phyloP scores from a whole-genome alignment of 129 eudicot genomes.

The Deinandra increscens region DNA sequence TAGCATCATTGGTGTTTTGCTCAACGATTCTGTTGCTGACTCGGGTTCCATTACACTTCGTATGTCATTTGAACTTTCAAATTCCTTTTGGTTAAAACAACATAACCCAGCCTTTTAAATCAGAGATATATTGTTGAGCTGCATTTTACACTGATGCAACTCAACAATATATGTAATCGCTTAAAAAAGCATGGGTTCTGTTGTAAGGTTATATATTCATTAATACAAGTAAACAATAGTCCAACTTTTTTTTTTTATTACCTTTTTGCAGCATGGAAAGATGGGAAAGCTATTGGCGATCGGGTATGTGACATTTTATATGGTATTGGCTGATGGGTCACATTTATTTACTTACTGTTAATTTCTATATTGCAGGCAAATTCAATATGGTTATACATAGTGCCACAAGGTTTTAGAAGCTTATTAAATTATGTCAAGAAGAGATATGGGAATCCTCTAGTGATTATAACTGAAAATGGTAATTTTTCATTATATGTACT shows the following conservation, averaged over 20 bases:
- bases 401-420: constrained; percentile 86
- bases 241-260: too few species aligned
- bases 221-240: not conserved
- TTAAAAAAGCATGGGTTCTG: not conserved
- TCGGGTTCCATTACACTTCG: constrained; percentile 69
- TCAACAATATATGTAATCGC: not conserved
- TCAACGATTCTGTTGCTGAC: constrained; percentile 67
- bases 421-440: constrained; percentile 67
- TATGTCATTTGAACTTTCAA: constrained; percentile 36
- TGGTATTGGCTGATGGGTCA: not conserved
- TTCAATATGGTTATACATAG: constrained; percentile 92
- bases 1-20: constrained; percentile 51
- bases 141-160: not conserved
- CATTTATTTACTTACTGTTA: not conserved
- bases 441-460: constrained; percentile 79
- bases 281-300: constrained; percentile 64
- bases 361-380: constrained; percentile 54
- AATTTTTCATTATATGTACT: not conserved
- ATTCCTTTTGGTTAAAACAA: not conserved
- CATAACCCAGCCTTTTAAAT: not conserved
- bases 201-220: not conserved
- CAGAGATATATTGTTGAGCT: not conserved
- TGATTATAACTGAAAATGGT: constrained; percentile 93
- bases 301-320: constrained; percentile 41
- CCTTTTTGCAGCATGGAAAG: constrained; percentile 70